These are phyloP conservation scores for Neofusicoccum ribis DNA, from an alignment of 2,329 filamentous ascomycete species.

Conservation along the genomic window DNA sequence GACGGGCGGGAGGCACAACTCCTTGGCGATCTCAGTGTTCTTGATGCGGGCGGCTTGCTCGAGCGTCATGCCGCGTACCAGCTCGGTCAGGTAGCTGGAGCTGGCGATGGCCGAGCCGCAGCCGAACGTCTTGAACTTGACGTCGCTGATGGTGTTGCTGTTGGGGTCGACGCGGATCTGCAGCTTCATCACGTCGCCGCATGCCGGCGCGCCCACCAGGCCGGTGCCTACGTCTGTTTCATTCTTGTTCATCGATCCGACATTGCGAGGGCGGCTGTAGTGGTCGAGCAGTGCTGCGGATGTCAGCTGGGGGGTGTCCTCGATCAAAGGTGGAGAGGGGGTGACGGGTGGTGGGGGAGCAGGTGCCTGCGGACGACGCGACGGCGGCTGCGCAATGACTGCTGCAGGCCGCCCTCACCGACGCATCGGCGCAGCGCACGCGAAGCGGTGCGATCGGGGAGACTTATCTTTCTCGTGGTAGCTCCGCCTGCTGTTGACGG, in stretches of 20 bases:
- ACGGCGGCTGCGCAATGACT: neutral
- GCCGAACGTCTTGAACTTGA: conserved; percentile 98
- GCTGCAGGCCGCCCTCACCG: neutral
- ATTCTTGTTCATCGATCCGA: conserved; percentile 75
- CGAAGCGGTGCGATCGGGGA: conserved; percentile 4
- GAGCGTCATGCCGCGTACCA: conserved; percentile 93
- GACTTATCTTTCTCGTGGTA: conserved; percentile 69
- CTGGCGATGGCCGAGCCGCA: conserved; percentile 94
- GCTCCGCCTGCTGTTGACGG: conserved; percentile 45
- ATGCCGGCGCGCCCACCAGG: conserved; percentile 86
- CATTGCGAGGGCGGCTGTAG: conserved; percentile 77
- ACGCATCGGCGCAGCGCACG: neutral
- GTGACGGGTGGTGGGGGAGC: neutral
- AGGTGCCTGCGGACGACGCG: neutral
- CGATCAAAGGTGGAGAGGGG: neutral
- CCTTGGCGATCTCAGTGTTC: conserved; percentile 98
- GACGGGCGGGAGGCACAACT: conserved; percentile 84
- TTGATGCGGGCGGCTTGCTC: conserved; percentile 90
- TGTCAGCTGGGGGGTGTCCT: conserved; percentile 40
- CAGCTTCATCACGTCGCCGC: conserved; percentile 91
- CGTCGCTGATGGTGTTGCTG: conserved; percentile 85
- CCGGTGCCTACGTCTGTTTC: conserved; percentile 85
- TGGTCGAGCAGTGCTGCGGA: conserved; percentile 67
- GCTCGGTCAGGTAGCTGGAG: conserved; percentile 89
- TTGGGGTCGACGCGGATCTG: conserved; percentile 89